These are phyloP conservation scores for Trypanosoma grayi DNA, from an alignment of 208 protist species.

Conservation along the genomic window DNA sequence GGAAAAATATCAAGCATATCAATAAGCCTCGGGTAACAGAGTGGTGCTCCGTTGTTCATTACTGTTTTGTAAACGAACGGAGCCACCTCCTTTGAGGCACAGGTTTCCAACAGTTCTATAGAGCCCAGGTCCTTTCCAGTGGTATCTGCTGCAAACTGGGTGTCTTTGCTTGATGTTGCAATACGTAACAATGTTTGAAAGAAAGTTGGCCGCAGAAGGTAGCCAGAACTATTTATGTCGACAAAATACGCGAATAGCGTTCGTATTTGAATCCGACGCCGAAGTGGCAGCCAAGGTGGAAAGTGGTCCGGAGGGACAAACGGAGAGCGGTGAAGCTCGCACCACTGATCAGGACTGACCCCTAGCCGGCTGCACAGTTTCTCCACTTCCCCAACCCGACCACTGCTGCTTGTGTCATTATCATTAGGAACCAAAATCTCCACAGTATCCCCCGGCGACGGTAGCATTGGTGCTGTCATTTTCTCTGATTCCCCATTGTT, in stretches of 20 bases:
- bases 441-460: conserved; percentile 61
- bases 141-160: not conserved
- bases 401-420: conserved; percentile 14
- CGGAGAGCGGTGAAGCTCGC: conserved; percentile 69
- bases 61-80: conserved; percentile 50
- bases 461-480: not conserved
- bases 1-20: conserved; percentile 75
- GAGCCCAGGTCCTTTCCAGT: conserved; percentile 18
- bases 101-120: conserved; percentile 41
- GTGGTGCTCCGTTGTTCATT: conserved; percentile 37
- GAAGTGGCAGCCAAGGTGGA: conserved; percentile 77
- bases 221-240: conserved; percentile 80
- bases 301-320: conserved; percentile 79
- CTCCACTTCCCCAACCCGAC: conserved; percentile 28
- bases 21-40: conserved; percentile 72
- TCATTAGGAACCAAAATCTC: conserved; percentile 83
- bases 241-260: conserved; percentile 75
- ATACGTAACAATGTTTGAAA: conserved; percentile 67
- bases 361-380: conserved; percentile 54
- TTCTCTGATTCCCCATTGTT: not conserved
- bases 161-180: conserved; percentile 29
- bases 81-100: conserved; percentile 42
- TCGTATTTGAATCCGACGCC: conserved; percentile 53
- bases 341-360: conserved; percentile 47
- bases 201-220: conserved; percentile 71